These are phyloP conservation scores for Suillus hirtellus DNA, from an alignment of 768 basidiomycete species.

Conservation along the genomic window DNA sequence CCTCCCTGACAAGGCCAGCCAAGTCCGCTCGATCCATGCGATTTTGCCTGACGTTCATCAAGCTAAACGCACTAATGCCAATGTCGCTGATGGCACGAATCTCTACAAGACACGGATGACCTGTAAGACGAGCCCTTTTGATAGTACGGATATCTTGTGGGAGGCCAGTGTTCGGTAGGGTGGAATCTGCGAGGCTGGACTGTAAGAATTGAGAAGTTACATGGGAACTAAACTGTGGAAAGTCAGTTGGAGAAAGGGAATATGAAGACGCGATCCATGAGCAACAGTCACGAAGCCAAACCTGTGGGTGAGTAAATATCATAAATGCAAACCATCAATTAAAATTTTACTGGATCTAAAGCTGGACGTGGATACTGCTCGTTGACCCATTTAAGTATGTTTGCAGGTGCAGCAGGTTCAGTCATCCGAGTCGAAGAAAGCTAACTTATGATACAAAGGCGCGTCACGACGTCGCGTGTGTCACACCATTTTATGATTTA, in stretches of 20 bases:
- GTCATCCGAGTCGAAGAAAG: constrained; percentile 25
- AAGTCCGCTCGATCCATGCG: constrained; percentile 59
- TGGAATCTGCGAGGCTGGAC: constrained; percentile 74
- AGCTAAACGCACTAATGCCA: constrained; percentile 76
- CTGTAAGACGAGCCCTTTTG: constrained; percentile 38
- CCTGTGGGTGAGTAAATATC: constrained; percentile 40
- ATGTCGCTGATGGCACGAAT: constrained; percentile 81
- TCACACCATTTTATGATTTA: no score
- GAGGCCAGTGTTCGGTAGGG: constrained; percentile 68
- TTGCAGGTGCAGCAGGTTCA: constrained; percentile 19
- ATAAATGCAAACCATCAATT: background rate
- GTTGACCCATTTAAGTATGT: constrained; percentile 54
- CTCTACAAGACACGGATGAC: constrained; percentile 69
- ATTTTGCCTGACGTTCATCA: constrained; percentile 68
- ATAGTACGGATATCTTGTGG: constrained; percentile 42
- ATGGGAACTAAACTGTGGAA: constrained; percentile 51
- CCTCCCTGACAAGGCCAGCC: constrained; percentile 43
- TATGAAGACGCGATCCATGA: constrained; percentile 57
- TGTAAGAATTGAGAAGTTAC: constrained; percentile 69
- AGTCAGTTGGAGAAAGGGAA: constrained; percentile 47
- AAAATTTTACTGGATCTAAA: constrained; percentile 56
- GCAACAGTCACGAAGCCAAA: constrained; percentile 77
- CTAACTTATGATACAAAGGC: background rate
- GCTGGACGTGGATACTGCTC: constrained; percentile 58
- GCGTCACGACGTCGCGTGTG: background rate